Base-by-base conservation (phyloP, 179 eudicot genomes). In the Beta lomatogona region DNA sequence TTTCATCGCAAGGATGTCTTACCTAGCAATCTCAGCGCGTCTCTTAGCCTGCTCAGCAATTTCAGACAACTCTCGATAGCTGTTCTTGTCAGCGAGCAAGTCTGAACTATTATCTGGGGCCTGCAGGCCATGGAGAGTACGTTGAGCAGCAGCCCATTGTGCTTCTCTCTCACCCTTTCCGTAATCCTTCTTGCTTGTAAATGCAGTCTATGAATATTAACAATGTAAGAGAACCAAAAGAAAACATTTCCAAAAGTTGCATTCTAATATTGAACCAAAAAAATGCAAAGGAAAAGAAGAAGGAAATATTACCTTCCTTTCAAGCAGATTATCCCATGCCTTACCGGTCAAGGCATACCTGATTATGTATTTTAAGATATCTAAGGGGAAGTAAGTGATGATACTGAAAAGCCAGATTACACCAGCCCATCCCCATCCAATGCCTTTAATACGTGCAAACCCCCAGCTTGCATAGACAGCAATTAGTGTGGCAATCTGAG, bases 391-490 rank as follows among this genome's bases (percentile, higher is more conserved):
- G 83, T 94, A 94, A 85, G 85, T 78, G 65, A 94, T 31, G 15
- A 94, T 53, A 79, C 91, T 92, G 81, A 82, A 94, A 19, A 92
- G 79, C 98, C 98, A 94, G 9, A 94, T 92, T 19, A 92, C 92
- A 9, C 92, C 98, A 0, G 97, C 98, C 98, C 98, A 94, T n/a
- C 93, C 93, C 97, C 97, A 94, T 9, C 98, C 98, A 19, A 92
- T 89, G 55, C 98, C 95, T 11, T 83, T 73, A 77, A 91, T 84
- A n/a, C 81, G 85, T 2, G 97, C 90, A 72, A 94, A 94, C 3
- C 79, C 85, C 98, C 97, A 94, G 78, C 90, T 81, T 61, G 92
- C 93, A 79, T 92, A 92, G 21, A 92, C 98, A 44, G 98, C 93
- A n/a, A 94, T 88, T 0, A 90, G 2, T 44, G 98, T 94, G 60